Conservation (phyloP, 495 filamentous ascomycete genomes). For the Penicillium cataractarum region DNA sequence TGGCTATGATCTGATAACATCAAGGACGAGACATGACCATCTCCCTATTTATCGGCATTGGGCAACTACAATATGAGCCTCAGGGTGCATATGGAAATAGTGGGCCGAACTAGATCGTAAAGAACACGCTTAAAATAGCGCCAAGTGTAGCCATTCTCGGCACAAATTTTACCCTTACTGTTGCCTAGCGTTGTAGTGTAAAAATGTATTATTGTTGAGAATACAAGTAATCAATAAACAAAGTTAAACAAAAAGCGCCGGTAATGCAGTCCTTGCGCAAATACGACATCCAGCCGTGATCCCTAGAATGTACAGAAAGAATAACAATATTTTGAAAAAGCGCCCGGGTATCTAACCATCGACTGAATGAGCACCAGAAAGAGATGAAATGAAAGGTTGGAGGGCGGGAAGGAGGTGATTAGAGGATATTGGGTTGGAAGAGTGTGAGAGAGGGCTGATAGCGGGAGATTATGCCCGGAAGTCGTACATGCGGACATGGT, state of each 20-base stretch:
- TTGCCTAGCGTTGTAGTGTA: too few species aligned
- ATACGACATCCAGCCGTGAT: neutral
- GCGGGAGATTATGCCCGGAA: slow-evolving; percentile 58
- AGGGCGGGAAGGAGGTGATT: slow-evolving; percentile 4
- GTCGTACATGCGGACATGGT: slow-evolving; percentile 83
- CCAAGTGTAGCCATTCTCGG: too few species aligned
- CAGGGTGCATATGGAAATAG: too few species aligned
- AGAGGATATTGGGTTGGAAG: neutral
- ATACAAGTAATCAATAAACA: neutral
- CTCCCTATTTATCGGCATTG: too few species aligned
- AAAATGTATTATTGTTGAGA: neutral
- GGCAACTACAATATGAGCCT: too few species aligned
- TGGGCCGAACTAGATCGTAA: too few species aligned
- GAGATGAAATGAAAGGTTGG: neutral
- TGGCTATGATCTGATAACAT: too few species aligned
- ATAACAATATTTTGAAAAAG: slow-evolving; percentile 6
- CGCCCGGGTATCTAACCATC: slow-evolving; percentile 31
- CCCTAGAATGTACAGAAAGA: neutral
- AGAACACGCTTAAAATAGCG: too few species aligned
- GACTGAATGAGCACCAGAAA: slow-evolving; percentile 9
- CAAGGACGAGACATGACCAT: too few species aligned
- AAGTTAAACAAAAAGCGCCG: neutral
- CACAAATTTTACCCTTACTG: too few species aligned
- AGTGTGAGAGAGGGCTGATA: neutral
- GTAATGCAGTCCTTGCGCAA: neutral